Conservation (phyloP, 2,329 filamentous ascomycete genomes). For the Curvularia eragrostidis region DNA sequence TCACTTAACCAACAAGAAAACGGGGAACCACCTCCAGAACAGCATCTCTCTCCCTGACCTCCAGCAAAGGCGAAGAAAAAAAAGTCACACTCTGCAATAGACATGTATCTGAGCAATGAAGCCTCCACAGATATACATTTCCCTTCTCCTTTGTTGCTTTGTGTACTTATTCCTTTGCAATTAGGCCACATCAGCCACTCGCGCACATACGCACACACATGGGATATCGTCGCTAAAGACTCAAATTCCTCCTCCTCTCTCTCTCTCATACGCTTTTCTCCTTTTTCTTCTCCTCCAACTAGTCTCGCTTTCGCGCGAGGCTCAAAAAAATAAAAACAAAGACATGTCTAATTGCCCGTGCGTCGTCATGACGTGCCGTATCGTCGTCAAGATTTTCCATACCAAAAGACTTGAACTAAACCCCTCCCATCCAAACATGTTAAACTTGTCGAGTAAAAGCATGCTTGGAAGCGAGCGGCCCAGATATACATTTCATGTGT, state of each 20-base stretch:
- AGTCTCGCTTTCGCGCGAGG: slow-evolving; percentile 5
- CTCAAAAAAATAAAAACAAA: slow-evolving; percentile 1
- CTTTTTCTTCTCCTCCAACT: background rate
- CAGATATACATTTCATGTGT: too few species aligned
- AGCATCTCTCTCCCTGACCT: too few species aligned
- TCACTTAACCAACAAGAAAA: too few species aligned
- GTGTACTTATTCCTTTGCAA: background rate
- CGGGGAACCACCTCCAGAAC: too few species aligned
- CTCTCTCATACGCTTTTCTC: slow-evolving; percentile 6
- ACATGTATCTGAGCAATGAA: background rate
- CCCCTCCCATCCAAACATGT: slow-evolving; percentile 15
- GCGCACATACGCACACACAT: slow-evolving; percentile 1
- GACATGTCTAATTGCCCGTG: slow-evolving; percentile 13
- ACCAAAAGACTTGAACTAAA: slow-evolving; percentile 21
- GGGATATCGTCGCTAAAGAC: slow-evolving; percentile 19
- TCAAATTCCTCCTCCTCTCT: slow-evolving; percentile 5
- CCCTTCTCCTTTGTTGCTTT: background rate
- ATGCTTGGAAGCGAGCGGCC: background rate
- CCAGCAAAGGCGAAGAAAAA: too few species aligned
- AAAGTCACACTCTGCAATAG: background rate
- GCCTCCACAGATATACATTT: background rate
- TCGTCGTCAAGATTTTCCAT: slow-evolving; percentile 30
- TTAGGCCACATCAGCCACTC: slow-evolving; percentile 1
- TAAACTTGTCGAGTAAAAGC: slow-evolving; percentile 22
- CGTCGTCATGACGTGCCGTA: slow-evolving; percentile 34